These are phyloP conservation scores for Sergeia podlipaevii DNA, from an alignment of 208 protist species.

Conservation along the genomic window DNA sequence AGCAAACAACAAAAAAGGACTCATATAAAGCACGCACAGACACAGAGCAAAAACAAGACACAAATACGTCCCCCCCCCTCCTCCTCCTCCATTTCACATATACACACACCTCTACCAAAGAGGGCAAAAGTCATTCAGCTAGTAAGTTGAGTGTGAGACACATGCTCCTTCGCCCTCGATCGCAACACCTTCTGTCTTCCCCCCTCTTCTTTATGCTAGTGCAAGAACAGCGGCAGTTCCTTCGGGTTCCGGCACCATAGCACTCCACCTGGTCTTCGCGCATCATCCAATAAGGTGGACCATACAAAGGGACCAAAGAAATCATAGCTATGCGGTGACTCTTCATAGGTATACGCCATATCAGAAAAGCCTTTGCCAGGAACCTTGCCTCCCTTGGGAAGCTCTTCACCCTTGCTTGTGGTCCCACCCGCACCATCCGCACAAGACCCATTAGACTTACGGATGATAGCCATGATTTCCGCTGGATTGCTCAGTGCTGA, in stretches of 20 bases:
- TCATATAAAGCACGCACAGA: neutral
- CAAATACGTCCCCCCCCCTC: neutral
- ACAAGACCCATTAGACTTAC: slow-evolving; percentile 1
- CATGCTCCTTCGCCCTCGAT: too few relatives aligned
- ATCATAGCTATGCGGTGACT: slow-evolving; percentile 71
- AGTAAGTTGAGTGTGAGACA: too few relatives aligned
- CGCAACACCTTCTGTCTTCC: too few relatives aligned
- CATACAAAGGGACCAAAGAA: slow-evolving; percentile 88
- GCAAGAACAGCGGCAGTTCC: slow-evolving; percentile 43
- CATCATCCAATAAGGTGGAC: slow-evolving; percentile 56
- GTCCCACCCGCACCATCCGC: neutral
- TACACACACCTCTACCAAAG: too few relatives aligned
- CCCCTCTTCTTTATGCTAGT: slow-evolving; percentile 5
- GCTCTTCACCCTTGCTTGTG: neutral
- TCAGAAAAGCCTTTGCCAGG: slow-evolving; percentile 17
- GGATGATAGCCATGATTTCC: slow-evolving; percentile 34
- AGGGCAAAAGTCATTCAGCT: too few relatives aligned
- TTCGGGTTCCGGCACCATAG: slow-evolving; percentile 43
- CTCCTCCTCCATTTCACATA: too few relatives aligned
- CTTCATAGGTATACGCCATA: slow-evolving; percentile 71
- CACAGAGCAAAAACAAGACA: neutral
- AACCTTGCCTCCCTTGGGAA: neutral
- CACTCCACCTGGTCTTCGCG: slow-evolving; percentile 43
- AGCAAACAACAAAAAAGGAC: slow-evolving; percentile 3
- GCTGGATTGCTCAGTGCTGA: slow-evolving; percentile 8